phyloP scores from a whole-genome alignment of 306 rosid species.

The Leucaena leucocephala region DNA sequence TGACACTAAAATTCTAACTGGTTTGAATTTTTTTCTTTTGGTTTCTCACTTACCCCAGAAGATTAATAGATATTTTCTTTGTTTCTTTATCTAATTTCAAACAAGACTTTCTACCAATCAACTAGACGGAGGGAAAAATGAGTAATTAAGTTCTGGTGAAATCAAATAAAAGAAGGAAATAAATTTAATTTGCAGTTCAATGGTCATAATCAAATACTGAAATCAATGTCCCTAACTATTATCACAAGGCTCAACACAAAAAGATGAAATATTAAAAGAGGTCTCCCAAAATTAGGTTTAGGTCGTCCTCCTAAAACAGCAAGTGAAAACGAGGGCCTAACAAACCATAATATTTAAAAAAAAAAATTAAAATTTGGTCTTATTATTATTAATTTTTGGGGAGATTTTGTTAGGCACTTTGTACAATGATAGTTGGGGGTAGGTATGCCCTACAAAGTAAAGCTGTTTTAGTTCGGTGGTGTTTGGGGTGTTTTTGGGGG shows the following conservation, averaged over 20 bases:
- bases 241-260: constrained; percentile 12
- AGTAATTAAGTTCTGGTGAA: constrained; percentile 10
- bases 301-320: constrained; percentile 37
- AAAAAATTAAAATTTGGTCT: not conserved
- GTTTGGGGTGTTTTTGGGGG: constrained; percentile 40
- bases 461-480: constrained; percentile 23
- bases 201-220: constrained; percentile 47
- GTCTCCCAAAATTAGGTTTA: constrained; percentile 33
- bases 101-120: not conserved
- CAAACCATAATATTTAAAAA: constrained; percentile 40
- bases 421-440: constrained; percentile 40
- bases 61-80: not conserved
- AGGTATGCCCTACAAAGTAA: constrained; percentile 46
- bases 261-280: constrained; percentile 5
- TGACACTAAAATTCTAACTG: not conserved
- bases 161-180: constrained; percentile 20
- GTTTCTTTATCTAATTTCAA: not conserved
- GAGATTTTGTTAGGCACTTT: constrained; percentile 35
- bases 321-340: constrained; percentile 45
- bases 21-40: not conserved
- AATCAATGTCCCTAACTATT: constrained; percentile 33
- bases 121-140: constrained; percentile 19
- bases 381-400: not conserved
- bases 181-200: constrained; percentile 32
- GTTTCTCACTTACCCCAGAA: not conserved